Percentiles rank a stretch among this genome's conserved stretches.
phyloP scores from a whole-genome alignment of 176 grass and related monocot genomes.

The Aegilops umbellulata region DNA sequence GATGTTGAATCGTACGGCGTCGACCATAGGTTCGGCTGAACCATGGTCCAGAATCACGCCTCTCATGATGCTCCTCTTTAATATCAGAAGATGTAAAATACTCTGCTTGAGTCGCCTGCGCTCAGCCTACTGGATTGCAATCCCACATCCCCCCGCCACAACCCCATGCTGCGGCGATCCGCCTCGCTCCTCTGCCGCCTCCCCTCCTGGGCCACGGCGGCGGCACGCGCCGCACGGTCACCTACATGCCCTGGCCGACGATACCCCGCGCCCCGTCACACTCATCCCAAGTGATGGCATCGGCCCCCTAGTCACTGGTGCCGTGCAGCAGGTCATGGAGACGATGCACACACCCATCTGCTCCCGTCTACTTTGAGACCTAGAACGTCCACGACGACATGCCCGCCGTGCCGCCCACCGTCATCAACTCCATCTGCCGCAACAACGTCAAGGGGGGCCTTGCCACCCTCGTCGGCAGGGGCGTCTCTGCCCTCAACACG shows the following conservation, averaged over 20 bases:
- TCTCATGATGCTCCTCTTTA: not conserved
- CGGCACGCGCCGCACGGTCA: conserved; percentile 55
- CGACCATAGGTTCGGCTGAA: no score
- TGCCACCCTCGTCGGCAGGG: conserved; percentile 66
- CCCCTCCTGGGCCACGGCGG: conserved; percentile 6
- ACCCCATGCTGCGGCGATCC: conserved; percentile 65
- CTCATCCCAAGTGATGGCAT: conserved; percentile 80
- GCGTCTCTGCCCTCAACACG: conserved; percentile 80
- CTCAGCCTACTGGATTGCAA: conserved; percentile 38
- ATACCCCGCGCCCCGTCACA: conserved; percentile 59
- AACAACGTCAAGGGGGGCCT: conserved; percentile 82
- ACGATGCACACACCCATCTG: conserved; percentile 87
- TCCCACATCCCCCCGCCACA: conserved; percentile 1
- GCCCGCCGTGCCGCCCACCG: conserved; percentile 23
- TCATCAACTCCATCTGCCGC: conserved; percentile 77
- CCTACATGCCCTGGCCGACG: conserved; percentile 95
- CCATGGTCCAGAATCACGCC: no score
- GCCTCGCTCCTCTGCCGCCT: conserved; percentile 50
- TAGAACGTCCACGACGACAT: conserved; percentile 84
- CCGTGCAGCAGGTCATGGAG: conserved; percentile 54
- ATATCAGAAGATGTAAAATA: not conserved
- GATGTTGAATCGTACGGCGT: no score
- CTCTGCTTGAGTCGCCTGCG: not conserved
- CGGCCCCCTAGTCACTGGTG: conserved; percentile 63
- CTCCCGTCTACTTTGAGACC: conserved; percentile 83